These are phyloP conservation scores for Starmerella bombi DNA, from an alignment of 805 yeast species.

Conservation along the genomic window DNA sequence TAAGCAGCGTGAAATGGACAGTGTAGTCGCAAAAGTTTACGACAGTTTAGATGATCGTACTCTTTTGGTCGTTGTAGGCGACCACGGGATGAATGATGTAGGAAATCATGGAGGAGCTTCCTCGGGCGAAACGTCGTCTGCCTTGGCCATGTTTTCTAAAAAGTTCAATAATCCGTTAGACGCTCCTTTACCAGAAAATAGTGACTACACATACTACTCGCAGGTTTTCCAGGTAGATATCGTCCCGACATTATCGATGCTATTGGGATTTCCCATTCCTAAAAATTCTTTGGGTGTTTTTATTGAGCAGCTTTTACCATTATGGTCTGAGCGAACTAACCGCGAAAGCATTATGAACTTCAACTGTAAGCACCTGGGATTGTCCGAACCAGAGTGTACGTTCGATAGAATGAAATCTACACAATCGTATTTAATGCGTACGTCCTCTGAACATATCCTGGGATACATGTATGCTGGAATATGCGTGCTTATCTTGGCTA, in stretches of 20 bases:
- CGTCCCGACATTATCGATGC: constrained; percentile 53
- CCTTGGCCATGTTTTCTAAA: constrained; percentile 54
- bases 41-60: constrained; percentile 35
- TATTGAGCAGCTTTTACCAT: constrained; percentile 41
- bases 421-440: constrained; percentile 26
- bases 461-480: constrained; percentile 36
- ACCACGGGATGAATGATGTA: constrained; percentile 85
- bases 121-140: constrained; percentile 82
- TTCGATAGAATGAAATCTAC: constrained; percentile 30
- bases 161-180: constrained; percentile 31
- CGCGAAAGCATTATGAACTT: constrained; percentile 18
- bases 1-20: constrained; percentile 82
- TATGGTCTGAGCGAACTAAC: constrained; percentile 30
- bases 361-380: constrained; percentile 21
- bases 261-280: constrained; percentile 56
- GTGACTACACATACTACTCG: constrained; percentile 41
- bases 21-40: constrained; percentile 43
- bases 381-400: constrained; percentile 6
- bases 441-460: constrained; percentile 60
- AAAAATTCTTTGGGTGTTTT: constrained; percentile 62
- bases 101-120: constrained; percentile 97
- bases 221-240: constrained; percentile 54
- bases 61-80: constrained; percentile 70
- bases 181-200: constrained; percentile 23
- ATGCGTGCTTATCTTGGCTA: constrained; percentile 24